Evolutionary conservation across 768 basidiomycete genomes (phyloP), one percentile per base, ranked within the genome.

Genomic region (Nevesoporus exiguus): DNA sequence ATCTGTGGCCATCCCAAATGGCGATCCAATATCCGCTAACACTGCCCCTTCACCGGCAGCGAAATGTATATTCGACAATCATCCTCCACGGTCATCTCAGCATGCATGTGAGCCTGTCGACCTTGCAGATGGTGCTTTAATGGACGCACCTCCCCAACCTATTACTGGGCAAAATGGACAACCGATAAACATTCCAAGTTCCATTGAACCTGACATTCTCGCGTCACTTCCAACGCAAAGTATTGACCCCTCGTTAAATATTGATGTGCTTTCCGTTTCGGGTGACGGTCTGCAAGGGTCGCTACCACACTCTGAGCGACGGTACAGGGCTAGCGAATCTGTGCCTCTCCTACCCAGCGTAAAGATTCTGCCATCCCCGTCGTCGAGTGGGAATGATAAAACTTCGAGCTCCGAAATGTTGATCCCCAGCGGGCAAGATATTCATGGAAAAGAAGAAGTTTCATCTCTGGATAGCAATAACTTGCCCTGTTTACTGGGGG

Each of bases 261-360:
- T 11, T 19, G 42, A 40, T 30, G 11, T 15, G 10, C 44, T 43
- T 44, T 33, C 44, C n/a, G 7, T 17, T 44, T 41, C 25, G 51
- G 37, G 50, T 19, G 41, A 31, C 36, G 9, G 14, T 50, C 15
- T 48, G 7, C 46, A 1, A 22, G 70, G 67, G 17, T 73, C 74
- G 21, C 53, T 73, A 19, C 69, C 74, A 49, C 66, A 70, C 45
- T 76, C 76, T 52, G 73, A 33, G 25, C 42, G 73, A 25, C 70
- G 71, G 40, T 71, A 70, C 34, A 77, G 75, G 57, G 55, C 61
- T 17, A 64, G 62, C 22, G 71, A 42, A 67, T 54, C 56, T 56
- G 51, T 61, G 59, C 30, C 49, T 31, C 25, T 30, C 48, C 21
- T 10, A 40, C 31, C 30, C 22, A 42, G 43, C 11, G 21, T 62